phyloP scores from a whole-genome alignment of 164 flowering plant species.

The Santalum album region DNA sequence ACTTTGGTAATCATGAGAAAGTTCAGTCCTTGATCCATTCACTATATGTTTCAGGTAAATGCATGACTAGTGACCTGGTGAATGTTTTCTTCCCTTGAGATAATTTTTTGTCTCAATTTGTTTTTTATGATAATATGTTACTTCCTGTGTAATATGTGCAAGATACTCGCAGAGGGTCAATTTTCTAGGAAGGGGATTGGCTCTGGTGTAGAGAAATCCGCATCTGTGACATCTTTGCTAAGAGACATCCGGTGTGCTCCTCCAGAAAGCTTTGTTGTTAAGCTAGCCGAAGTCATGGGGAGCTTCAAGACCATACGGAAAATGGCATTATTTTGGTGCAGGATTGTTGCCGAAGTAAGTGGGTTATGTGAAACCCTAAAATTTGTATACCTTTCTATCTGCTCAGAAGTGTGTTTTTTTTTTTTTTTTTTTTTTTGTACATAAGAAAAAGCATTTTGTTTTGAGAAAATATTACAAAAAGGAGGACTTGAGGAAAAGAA shows the following conservation, averaged over 20 bases:
- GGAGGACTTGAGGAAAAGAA: too few relatives aligned
- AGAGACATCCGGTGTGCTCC: conserved; percentile 87
- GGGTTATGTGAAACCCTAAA: not conserved
- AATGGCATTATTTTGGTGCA: conserved; percentile 80
- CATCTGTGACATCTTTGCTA: conserved; percentile 29
- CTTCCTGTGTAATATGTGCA: conserved; percentile 67
- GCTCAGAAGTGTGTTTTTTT: too few relatives aligned
- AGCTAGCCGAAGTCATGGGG: conserved; percentile 77
- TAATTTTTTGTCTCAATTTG: conserved; percentile 2
- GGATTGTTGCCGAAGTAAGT: conserved; percentile 75
- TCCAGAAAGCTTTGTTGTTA: conserved; percentile 63
- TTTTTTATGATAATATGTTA: conserved; percentile 41
- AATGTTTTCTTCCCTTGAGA: not conserved
- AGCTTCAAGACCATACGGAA: conserved; percentile 52
- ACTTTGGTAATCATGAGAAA: conserved; percentile 47
- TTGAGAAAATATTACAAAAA: too few relatives aligned
- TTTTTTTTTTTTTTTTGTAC: too few relatives aligned
- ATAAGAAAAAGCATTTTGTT: too few relatives aligned
- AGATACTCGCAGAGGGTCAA: conserved; percentile 78
- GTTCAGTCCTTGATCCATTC: conserved; percentile 34
- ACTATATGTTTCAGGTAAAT: conserved; percentile 64
- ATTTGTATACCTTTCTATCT: too few relatives aligned
- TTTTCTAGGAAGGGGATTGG: conserved; percentile 33
- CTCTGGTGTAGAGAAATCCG: conserved; percentile 22
- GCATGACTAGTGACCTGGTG: conserved; percentile 9